Evolutionary conservation across 2,329 filamentous ascomycete genomes (phyloP).

Genomic region (Pseudopithomyces chartarum): DNA sequence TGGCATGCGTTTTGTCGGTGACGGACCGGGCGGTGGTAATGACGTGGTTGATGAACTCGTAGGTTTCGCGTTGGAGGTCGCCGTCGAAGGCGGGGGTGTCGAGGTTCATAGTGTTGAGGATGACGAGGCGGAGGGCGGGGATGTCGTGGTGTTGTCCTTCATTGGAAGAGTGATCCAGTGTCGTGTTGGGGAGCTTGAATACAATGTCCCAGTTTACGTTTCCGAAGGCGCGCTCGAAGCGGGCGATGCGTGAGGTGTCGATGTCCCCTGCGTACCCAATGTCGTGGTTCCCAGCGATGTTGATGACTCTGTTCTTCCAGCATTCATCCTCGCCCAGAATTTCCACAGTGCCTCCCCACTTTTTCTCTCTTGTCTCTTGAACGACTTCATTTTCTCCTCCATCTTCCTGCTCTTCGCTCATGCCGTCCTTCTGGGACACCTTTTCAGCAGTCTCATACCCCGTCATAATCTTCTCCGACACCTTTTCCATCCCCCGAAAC

Average conservation of each 20-base stretch:
- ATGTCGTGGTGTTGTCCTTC: constrained; percentile 24
- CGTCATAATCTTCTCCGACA: constrained; percentile 51
- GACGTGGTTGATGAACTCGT: constrained; percentile 73
- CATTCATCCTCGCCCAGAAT: constrained; percentile 51
- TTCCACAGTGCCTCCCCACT: constrained; percentile 40
- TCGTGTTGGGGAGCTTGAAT: constrained; percentile 53
- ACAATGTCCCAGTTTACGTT: constrained; percentile 88
- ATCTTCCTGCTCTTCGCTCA: constrained; percentile 14
- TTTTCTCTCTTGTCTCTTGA: constrained; percentile 20
- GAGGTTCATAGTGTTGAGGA: constrained; percentile 92
- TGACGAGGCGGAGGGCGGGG: constrained; percentile 79
- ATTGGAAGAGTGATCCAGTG: background rate
- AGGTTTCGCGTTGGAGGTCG: constrained; percentile 75
- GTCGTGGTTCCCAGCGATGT: constrained; percentile 93
- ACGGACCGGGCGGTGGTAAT: constrained; percentile 68
- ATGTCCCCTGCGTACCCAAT: constrained; percentile 95
- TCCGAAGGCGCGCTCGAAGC: constrained; percentile 86
- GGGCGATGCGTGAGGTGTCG: constrained; percentile 71
- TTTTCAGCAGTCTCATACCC: constrained; percentile 14
- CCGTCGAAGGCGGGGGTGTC: constrained; percentile 76
- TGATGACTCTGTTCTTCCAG: constrained; percentile 82
- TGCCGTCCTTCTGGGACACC: background rate
- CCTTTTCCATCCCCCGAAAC: constrained; percentile 69
- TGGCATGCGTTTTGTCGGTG: constrained; percentile 69
- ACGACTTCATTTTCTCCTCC: constrained; percentile 8